Conservation (phyloP, 2,329 filamentous ascomycete genomes). For the Verticillium klebahnii region DNA sequence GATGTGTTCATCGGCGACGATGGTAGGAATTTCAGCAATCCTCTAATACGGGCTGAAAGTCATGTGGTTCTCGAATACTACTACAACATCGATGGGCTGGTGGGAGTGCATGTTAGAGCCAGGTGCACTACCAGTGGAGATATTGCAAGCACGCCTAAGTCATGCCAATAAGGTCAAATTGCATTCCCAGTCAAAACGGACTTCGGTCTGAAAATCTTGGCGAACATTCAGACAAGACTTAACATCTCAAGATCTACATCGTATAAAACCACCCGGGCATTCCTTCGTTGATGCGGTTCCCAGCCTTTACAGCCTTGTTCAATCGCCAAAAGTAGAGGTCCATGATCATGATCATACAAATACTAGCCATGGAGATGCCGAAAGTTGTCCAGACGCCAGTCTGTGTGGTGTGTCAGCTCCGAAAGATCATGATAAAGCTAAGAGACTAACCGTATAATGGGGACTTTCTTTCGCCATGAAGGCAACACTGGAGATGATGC, state of each 20-base stretch:
- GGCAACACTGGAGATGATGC: slow-evolving; percentile 14
- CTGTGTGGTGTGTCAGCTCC: neutral
- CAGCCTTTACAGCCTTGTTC: slow-evolving; percentile 9
- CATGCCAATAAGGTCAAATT: too few species aligned
- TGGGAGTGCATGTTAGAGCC: too few species aligned
- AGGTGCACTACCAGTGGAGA: too few species aligned
- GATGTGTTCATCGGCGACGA: too few species aligned
- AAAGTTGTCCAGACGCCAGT: slow-evolving; percentile 10
- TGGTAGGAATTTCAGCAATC: too few species aligned
- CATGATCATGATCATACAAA: slow-evolving; percentile 6
- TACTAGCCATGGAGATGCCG: slow-evolving; percentile 9
- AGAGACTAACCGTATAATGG: slow-evolving; percentile 10
- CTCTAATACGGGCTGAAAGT: too few species aligned
- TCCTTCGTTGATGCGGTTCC: slow-evolving; percentile 4
- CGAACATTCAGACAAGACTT: too few species aligned
- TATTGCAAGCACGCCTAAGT: too few species aligned
- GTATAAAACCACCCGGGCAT: slow-evolving; percentile 10
- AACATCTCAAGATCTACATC: neutral
- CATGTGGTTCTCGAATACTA: too few species aligned
- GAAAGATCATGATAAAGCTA: neutral
- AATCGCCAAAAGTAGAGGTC: slow-evolving; percentile 8
- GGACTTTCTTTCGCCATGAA: slow-evolving; percentile 17
- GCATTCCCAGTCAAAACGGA: too few species aligned
- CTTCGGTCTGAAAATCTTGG: too few species aligned
- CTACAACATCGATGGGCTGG: too few species aligned